Percentiles rank a stretch among this genome's conserved stretches.
These are phyloP conservation scores for Austroboletus olivaceoglutinosus DNA, from an alignment of 1,284 basidiomycete genomes.

Conservation along the genomic window DNA sequence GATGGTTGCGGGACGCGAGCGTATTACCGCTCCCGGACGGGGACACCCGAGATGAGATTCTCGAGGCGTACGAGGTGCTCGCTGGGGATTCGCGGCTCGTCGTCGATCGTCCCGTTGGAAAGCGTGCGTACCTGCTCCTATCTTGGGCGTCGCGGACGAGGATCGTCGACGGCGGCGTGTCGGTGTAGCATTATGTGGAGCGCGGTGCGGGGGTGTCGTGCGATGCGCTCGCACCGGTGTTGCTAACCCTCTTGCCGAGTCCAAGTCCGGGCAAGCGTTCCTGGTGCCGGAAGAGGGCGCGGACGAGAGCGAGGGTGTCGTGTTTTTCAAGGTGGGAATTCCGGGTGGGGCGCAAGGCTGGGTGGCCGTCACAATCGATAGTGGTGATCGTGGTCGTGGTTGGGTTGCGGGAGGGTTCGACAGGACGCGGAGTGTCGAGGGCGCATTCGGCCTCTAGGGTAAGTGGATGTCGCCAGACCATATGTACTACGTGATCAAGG, in stretches of 20 bases:
- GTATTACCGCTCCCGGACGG: constrained; percentile 31
- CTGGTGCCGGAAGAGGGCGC: constrained; percentile 66
- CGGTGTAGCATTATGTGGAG: constrained; percentile 45
- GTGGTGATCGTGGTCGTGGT: constrained; percentile 48
- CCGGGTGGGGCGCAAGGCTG: constrained; percentile 33
- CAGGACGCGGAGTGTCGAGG: constrained; percentile 30
- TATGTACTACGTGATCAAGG: constrained; percentile 3
- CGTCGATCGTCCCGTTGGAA: constrained; percentile 43
- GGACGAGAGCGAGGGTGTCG: constrained; percentile 72
- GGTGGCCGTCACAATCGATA: constrained; percentile 54
- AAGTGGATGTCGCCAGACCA: constrained; percentile 25
- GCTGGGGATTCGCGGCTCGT: constrained; percentile 38
- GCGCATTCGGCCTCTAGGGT: constrained; percentile 45
- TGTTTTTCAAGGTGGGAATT: constrained; percentile 56
- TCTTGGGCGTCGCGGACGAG: constrained; percentile 32
- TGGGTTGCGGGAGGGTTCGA: constrained; percentile 64
- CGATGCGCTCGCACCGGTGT: constrained; percentile 40
- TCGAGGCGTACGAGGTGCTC: constrained; percentile 36
- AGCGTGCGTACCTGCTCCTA: constrained; percentile 50
- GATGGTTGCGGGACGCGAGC: constrained; percentile 67
- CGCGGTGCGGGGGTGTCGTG: constrained; percentile 37
- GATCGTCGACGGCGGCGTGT: constrained; percentile 25
- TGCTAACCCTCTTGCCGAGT: constrained; percentile 60
- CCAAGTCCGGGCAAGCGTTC: constrained; percentile 52
- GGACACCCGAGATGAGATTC: constrained; percentile 1